Base-by-base conservation (phyloP, 176 grass and related monocot genomes). In the Bonia amplexicaulis region DNA sequence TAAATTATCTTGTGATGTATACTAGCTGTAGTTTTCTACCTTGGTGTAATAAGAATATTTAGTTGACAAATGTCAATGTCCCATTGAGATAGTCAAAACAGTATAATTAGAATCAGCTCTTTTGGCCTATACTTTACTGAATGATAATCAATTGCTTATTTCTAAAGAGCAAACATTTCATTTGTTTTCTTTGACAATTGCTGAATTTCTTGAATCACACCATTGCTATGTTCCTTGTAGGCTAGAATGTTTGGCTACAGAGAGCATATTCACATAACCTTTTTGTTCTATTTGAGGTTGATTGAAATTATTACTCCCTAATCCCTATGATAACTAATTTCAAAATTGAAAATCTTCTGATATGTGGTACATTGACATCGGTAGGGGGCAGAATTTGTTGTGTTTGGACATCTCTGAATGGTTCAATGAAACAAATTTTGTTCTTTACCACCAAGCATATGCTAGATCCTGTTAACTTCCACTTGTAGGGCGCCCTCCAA, bases 1-100 rank as follows among this genome's bases (percentile, higher is more conserved):
- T 54, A 12, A 83, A 86, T 69, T 22, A 33, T 75, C 51, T 31
- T 44, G 31, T 75, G 29, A 74, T 67, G 58, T 78, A 86, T 78
- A 73, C 66, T 87, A 90, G 80, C 19, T 78, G 31, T 83, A 90
- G 80, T n/a, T 83, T 55, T 81, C 13, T 83, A 60, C 39, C 76
- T 22, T 82, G 29, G 40, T 90, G 84, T 60, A 82, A 68, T 23
- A 46, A 53, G 66, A 57, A 57, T 79, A 62, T 86, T 77, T 83
- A 69, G 83, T 60, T 44, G 19, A 67, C 51, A 71, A 65, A 61
- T 83, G 75, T 80, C 53, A 54, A 76, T 33, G 35, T 61, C 66
- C 61, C 20, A 72, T 46, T 69, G 22, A 86, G 37, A 76, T 54
- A 40, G 46, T 25, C 20, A 73, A 83, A 58, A 60, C 3, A 26